Evolutionary conservation across 2,329 filamentous ascomycete genomes (phyloP).

Genomic region (Pestalotiopsis sp.): DNA sequence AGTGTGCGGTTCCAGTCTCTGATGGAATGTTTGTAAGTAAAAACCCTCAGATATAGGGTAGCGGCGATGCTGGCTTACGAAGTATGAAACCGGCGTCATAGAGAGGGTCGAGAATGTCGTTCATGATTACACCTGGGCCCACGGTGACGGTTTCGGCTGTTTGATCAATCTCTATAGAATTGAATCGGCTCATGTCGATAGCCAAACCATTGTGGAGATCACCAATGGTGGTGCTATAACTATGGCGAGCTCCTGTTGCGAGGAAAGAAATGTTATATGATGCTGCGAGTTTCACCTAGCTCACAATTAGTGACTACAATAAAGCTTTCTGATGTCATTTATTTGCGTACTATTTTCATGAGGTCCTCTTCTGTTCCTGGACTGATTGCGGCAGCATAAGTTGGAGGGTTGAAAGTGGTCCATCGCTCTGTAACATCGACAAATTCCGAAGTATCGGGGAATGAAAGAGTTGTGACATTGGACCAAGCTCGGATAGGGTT

Average conservation of each 20-base stretch:
- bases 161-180: slow-evolving; percentile 25
- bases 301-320: neutral
- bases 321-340: too few relatives aligned
- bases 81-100: slow-evolving; percentile 20
- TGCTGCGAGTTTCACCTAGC: slow-evolving; percentile 20
- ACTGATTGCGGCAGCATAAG: neutral
- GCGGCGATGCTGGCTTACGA: slow-evolving; percentile 18
- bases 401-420: neutral
- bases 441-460: neutral
- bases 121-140: slow-evolving; percentile 11
- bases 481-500: neutral
- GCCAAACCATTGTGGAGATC: slow-evolving; percentile 29
- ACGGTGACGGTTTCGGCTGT: slow-evolving; percentile 22
- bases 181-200: slow-evolving; percentile 34
- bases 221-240: slow-evolving; percentile 29
- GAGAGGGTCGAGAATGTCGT: slow-evolving; percentile 15
- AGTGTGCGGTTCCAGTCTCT: slow-evolving; percentile 20
- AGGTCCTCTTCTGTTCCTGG: slow-evolving; percentile 5
- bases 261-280: slow-evolving; percentile 35
- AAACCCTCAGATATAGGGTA: neutral
- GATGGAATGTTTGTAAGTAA: neutral
- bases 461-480: neutral
- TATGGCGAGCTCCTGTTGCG: slow-evolving; percentile 36
- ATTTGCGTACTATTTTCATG: neutral
- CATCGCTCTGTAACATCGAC: neutral